Evolutionary conservation across 352 stramenopile species (phyloP).

Genomic region (Phytopythium boreale): DNA sequence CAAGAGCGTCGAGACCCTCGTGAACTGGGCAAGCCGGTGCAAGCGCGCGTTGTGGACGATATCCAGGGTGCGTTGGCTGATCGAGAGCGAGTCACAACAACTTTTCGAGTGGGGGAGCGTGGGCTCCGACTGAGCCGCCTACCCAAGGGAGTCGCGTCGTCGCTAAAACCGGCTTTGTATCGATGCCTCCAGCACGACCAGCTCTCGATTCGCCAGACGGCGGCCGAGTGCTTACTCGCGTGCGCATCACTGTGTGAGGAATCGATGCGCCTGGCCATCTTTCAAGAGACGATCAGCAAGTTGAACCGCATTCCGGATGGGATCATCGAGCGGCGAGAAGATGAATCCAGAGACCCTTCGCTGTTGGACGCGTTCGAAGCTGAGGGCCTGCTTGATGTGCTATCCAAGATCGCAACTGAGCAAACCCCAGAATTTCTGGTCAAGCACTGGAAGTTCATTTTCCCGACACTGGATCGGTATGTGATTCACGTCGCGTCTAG

Average conservation of each 20-base stretch:
- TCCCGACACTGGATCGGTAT: slow-evolving; percentile 67
- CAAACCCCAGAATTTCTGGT: slow-evolving; percentile 47
- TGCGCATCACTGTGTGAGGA: slow-evolving; percentile 52
- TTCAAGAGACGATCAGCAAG: slow-evolving; percentile 78
- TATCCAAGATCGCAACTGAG: slow-evolving; percentile 38
- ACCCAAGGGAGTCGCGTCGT: slow-evolving; percentile 25
- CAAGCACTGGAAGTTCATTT: slow-evolving; percentile 73
- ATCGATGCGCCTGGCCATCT: slow-evolving; percentile 45
- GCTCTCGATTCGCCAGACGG: slow-evolving; percentile 47
- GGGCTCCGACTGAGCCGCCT: slow-evolving; percentile 13
- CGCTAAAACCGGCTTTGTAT: slow-evolving; percentile 54
- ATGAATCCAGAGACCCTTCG: slow-evolving; percentile 9
- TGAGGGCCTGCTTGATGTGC: slow-evolving; percentile 63
- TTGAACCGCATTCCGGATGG: slow-evolving; percentile 48
- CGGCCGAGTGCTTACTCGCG: slow-evolving; percentile 41
- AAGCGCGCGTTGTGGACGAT: background rate
- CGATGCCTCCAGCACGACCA: slow-evolving; percentile 53
- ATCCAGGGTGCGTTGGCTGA: background rate
- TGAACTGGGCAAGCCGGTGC: background rate
- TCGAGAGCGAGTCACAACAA: background rate
- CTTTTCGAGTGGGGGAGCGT: background rate
- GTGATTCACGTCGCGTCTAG: slow-evolving; percentile 71
- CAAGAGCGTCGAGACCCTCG: background rate
- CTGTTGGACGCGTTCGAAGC: slow-evolving; percentile 52
- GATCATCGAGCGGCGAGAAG: background rate